Evolutionary conservation across 2,329 filamentous ascomycete genomes (phyloP), one percentile per base, ranked within the genome.

Genomic region (Aspergillus japonicus): DNA sequence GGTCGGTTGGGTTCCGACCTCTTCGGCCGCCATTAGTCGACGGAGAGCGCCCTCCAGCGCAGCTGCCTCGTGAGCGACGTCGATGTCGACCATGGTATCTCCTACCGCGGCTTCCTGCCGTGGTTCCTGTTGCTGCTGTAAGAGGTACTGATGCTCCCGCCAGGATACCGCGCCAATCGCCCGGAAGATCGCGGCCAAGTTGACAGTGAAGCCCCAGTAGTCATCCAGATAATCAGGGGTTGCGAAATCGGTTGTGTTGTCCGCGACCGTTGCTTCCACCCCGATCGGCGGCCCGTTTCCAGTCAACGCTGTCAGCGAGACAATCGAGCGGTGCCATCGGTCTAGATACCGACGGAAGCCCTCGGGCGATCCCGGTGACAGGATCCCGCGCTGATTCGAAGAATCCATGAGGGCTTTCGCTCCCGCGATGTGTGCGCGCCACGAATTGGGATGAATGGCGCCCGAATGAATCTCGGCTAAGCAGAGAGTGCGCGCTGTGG

Each of bases 391-490:
- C 58, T 58, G 44, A 24, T 63, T 62, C 11, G 68, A 67, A 2
- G 68, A 64, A 2, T 68, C 57, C 69, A 79, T 72, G 57, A 79
- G 64, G 3, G 74, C 77, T 61, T 71, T 72, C 31, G 77, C 76
- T 29, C 77, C 77, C 50, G 76, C 75, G 35, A 80, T 71, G 66
- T 80, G 77, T 14, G 75, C 75, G 42, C 77, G 70, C 77, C 77
- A 80, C 7, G 77, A 74, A 58, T 76, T 73, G 0, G 73, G 71
- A 39, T 77, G 69, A 47, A 77, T 72, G 14, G 73, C 73, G 1
- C 77, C 75, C 0, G 77, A 77, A 62, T 77, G 75, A 5, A 78
- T 76, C 62, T 80, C 77, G 24, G 75, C 77, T 16, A 78, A 62
- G 64, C 76, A 79, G 5, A 80, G 69, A 2, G 77, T 80, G 23